Evolutionary conservation across 345 rosid genomes (phyloP), one percentile per base, ranked within the genome.

Genomic region (Sapria himalayana): DNA sequence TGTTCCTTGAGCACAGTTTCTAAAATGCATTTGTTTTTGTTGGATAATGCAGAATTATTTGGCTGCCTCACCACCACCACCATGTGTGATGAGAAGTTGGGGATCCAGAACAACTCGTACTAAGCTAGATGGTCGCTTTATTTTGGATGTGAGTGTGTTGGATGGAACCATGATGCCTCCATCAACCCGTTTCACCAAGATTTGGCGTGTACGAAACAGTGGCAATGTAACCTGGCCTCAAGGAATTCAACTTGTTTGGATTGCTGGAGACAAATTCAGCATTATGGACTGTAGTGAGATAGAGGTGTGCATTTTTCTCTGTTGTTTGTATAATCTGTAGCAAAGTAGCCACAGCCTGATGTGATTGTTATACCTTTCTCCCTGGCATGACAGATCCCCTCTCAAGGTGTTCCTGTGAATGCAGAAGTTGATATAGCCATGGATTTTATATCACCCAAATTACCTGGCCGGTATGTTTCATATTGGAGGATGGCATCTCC

Each of bases 131-230:
- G 77, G 99, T 49, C 66, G 78, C 58, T 91, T 84, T 39, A 57
- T 74, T 45, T 48, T 62, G 5, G 99, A 91, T 73, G 92, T 84
- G 56, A 84, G 74, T 61, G 67, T 84, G 19, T 37, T 57, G 39
- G 99, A 91, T 67, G 95, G 95, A 19, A 73, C 99, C 21, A 39
- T 57, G 33, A 63, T 84, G 72, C 71, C 79, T 46, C 92, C 99
- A 29, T 69, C 62, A 4, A 70, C 85, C 15, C 50, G 59, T 19
- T 84, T 84, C 46, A 91, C 80, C 14, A 91, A 91, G 76, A 73
- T 84, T 29, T 91, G 95, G 95, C 69, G 89, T 33, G 64, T 91
- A 86, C 70, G 69, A 44, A 91, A 91, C 67, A 71, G 37, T 58
- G 99, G 99, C 32, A 58, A 41, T 41, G 12, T 63, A 43, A 67